Conservation (phyloP, 2,329 filamentous ascomycete genomes). For the Pseudogymnoascus sp. region DNA sequence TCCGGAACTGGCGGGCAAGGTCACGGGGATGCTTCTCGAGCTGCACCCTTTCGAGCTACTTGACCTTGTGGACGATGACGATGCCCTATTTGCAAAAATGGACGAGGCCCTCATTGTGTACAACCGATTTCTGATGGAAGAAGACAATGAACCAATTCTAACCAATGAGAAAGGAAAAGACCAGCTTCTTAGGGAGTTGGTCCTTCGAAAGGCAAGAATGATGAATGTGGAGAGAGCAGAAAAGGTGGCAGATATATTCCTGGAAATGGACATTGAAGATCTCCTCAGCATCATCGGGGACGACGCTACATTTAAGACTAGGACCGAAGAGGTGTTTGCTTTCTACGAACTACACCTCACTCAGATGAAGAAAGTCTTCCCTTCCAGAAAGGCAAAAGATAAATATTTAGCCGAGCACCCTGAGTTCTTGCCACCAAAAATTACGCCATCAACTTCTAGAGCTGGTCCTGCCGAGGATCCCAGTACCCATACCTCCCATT, state of each 20-base stretch:
- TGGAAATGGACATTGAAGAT: slow-evolving; percentile 7
- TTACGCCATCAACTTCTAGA: not conserved
- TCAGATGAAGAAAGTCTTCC: slow-evolving; percentile 1
- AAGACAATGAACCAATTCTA: not conserved
- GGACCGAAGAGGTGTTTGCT: slow-evolving; percentile 3
- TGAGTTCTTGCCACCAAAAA: not conserved
- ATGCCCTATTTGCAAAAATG: not conserved
- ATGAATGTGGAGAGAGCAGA: not conserved
- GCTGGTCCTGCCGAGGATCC: not conserved
- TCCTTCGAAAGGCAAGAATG: not conserved
- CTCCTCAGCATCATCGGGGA: not conserved
- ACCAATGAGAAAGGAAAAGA: not conserved
- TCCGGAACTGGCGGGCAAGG: not conserved
- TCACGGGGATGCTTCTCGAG: not conserved
- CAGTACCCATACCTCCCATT: not conserved
- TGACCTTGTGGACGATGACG: not conserved
- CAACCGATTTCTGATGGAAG: not conserved
- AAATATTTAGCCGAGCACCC: slow-evolving; percentile 3
- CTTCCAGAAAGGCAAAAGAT: not conserved
- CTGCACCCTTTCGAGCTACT: not conserved
- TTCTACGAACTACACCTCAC: slow-evolving; percentile 4
- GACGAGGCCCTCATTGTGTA: not conserved
- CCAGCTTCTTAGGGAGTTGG: not conserved
- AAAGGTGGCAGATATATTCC: not conserved
- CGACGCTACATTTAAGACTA: not conserved